Conservation (phyloP, 768 basidiomycete species). For the Serendipita indica region DNA sequence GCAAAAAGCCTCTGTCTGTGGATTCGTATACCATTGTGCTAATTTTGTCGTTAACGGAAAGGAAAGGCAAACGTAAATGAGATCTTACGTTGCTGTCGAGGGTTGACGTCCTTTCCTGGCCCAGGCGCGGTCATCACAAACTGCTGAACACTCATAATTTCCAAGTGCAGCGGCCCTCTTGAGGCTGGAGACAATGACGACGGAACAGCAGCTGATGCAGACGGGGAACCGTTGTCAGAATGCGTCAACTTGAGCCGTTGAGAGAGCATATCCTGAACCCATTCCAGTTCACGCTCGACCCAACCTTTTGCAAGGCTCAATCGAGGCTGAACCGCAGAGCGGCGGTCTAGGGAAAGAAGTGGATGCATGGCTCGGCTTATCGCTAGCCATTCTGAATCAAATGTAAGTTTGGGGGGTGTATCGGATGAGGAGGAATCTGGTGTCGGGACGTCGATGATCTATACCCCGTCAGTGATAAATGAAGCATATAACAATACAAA, state of each 20-base stretch:
- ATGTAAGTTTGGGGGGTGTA: slow-evolving; percentile 31
- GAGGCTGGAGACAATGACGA: neutral
- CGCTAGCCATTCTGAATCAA: slow-evolving; percentile 88
- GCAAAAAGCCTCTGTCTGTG: slow-evolving; percentile 81
- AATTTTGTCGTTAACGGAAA: neutral
- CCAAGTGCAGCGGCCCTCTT: slow-evolving; percentile 16
- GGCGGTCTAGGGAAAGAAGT: slow-evolving; percentile 42
- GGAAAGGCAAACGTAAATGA: neutral
- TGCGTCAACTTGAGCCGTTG: too few species aligned
- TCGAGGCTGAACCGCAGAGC: slow-evolving; percentile 41
- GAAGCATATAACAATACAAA: neutral
- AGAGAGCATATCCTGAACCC: slow-evolving; percentile 48
- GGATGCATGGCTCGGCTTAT: slow-evolving; percentile 79
- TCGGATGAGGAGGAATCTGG: slow-evolving; percentile 14
- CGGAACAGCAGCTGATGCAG: neutral
- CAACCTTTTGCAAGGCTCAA: slow-evolving; percentile 33
- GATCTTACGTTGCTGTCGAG: slow-evolving; percentile 28
- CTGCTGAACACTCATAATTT: slow-evolving; percentile 42
- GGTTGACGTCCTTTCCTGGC: slow-evolving; percentile 27
- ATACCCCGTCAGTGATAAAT: neutral
- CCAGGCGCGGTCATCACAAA: slow-evolving; percentile 57
- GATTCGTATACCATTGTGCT: slow-evolving; percentile 73
- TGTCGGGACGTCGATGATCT: slow-evolving; percentile 56
- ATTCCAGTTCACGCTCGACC: slow-evolving; percentile 44
- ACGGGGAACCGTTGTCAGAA: too few species aligned